Percentiles rank a stretch among this genome's conserved stretches.
Evolutionary conservation across 148 eudicot species (phyloP).

Genomic region (Selenicereus undatus): DNA sequence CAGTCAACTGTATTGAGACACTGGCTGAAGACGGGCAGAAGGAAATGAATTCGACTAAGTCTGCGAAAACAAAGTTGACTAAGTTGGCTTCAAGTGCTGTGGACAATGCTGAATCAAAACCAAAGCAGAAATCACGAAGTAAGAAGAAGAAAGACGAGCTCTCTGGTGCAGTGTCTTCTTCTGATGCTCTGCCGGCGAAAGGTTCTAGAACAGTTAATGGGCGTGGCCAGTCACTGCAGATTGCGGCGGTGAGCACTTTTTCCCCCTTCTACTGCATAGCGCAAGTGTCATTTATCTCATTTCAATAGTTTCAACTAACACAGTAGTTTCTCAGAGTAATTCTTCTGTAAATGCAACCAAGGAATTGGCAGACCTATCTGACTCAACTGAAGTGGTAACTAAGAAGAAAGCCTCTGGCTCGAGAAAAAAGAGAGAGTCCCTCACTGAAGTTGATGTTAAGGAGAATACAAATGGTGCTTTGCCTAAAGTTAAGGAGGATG

Average conservation of each 20-base stretch:
- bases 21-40: conserved; percentile 30
- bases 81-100: conserved; percentile 24
- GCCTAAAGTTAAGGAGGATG: conserved; percentile 20
- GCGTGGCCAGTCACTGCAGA: conserved; percentile 22
- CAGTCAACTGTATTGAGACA: conserved; percentile 30
- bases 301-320: conserved; percentile 32
- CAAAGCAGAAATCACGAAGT: conserved; percentile 42
- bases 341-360: conserved; percentile 29
- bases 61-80: conserved; percentile 10
- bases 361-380: conserved; percentile 33
- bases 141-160: conserved; percentile 47
- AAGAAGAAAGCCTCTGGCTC: conserved; percentile 34
- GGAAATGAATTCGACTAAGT: conserved; percentile 19
- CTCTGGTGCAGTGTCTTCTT: conserved; percentile 30
- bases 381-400: conserved; percentile 29
- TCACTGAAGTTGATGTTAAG: conserved; percentile 27
- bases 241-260: conserved; percentile 44
- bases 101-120: conserved; percentile 36
- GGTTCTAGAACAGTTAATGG: conserved; percentile 21
- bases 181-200: conserved; percentile 31
- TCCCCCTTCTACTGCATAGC: background rate
- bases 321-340: conserved; percentile 41
- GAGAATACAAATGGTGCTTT: conserved; percentile 29
- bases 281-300: conserved; percentile 14
- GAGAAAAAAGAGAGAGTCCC: conserved; percentile 35